Percentiles rank a stretch among this genome's conserved stretches.
phyloP scores from a whole-genome alignment of 345 rosid genomes.

The Turnera subulata region DNA sequence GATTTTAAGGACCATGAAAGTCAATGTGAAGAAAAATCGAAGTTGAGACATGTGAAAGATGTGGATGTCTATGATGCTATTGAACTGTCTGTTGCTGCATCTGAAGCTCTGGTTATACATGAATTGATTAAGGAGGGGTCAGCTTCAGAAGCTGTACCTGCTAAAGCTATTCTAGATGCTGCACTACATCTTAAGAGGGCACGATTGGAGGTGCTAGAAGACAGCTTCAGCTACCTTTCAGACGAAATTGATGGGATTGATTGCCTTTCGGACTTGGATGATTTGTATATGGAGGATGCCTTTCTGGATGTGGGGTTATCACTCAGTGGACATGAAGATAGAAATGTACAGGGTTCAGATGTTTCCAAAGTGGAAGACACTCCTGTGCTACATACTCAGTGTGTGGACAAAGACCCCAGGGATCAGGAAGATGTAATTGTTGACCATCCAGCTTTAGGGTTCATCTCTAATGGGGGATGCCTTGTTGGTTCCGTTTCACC shows the following conservation, averaged over 20 bases:
- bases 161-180: constrained; percentile 48
- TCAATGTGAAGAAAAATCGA: constrained; percentile 15
- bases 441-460: constrained; percentile 14
- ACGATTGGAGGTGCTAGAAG: constrained; percentile 36
- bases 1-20: constrained; percentile 2
- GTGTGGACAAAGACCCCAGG: constrained; percentile 11
- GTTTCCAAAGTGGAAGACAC: constrained; percentile 47
- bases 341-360: constrained; percentile 21
- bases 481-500: constrained; percentile 14
- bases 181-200: constrained; percentile 58
- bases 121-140: constrained; percentile 39
- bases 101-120: constrained; percentile 60
- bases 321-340: constrained; percentile 17
- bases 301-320: constrained; percentile 51
- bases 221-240: constrained; percentile 14
- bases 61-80: constrained; percentile 40
- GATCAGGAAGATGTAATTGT: constrained; percentile 10
- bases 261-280: constrained; percentile 39
- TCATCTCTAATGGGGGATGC: constrained; percentile 8
- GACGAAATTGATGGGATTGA: constrained; percentile 34
- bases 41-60: constrained; percentile 19
- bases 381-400: constrained; percentile 26
- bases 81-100: constrained; percentile 63
- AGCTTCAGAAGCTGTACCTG: constrained; percentile 28
- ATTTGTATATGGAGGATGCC: constrained; percentile 42